Evolutionary conservation across 768 basidiomycete genomes (phyloP), one percentile per base, ranked within the genome.

Genomic region (Trametes maxima): DNA sequence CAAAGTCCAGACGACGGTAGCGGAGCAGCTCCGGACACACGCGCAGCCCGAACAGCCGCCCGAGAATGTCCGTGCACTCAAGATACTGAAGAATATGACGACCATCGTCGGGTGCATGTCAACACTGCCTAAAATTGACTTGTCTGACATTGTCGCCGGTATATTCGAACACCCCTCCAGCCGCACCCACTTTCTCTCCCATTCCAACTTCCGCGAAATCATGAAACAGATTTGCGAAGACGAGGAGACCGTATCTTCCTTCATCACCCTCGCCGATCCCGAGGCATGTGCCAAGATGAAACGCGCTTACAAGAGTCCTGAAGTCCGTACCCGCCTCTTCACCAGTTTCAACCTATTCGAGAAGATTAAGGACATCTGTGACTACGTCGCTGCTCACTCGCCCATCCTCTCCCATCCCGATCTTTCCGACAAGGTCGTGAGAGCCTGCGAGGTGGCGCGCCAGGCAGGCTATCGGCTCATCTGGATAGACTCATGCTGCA

Each of bases 401-500:
- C 39, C 17, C 12, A 40, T n/a, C 39, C 12, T n/a, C 14, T 40
- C 6, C 8, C 45, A 46, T 24, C 45, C 21, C 45, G 10, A 5
- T 6, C 50, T 52, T 13, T 52, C 50, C 7, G n/a, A 36, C 36
- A 52, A 52, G 50, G 37, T 52, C 35, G 19, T 17, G 19, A 11
- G 35, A 7, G 36, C 36, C 10, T 52, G 50, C 21, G 13, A 39
- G n/a, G 37, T 52, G 6, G 50, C 50, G 8, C 50, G 35, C 8
- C 2, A 52, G 35, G n/a, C 17, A 13, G 50, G 50, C 16, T 39
- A n/a, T 36, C 36, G 36, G 4, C 37, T 37, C 35, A 36, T 52
- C n/a, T 52, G 50, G 50, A 19, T 52, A 11, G 50, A 52, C 36
- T 37, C 50, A 7, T 52, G 50, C 50, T 52, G 50, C 50, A 39